Evolutionary conservation across 257 asterid species (phyloP), one percentile per base, ranked within the genome.

Genomic region (Solanum chilense): DNA sequence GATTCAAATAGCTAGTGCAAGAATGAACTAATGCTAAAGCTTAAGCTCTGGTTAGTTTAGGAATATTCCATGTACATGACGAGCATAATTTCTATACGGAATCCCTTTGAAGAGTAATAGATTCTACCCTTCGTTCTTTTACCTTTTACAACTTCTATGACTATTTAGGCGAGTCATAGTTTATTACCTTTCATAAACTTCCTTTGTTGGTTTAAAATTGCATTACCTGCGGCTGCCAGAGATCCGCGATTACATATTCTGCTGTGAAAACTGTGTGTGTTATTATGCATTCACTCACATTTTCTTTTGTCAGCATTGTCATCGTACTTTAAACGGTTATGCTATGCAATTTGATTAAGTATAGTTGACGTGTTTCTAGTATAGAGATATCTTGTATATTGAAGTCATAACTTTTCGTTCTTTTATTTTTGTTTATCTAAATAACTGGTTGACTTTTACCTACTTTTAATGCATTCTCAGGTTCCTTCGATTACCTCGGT

Each of bases 401-500:
- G 5, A 37, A 77, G 66, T 45, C 25, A 4, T 42, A 9, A 45
- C 84, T 25, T 45, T 78, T 27, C 5, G 29, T n/a, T 78, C 64
- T 78, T 62, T 15, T 78, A 78, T 45, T 78, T 78, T 47, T 45
- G 15, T 78, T 78, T 78, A 1, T 45, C 42, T 78, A 27, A 5
- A 27, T 47, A 80, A 45, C 16, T 5, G 66, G 27, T 29, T 27
- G 42, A 18, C 25, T 13, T 45, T 80, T 80, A 80, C 84, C 84
- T 1, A 16, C 27, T 80, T 27, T 80, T 80, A 18, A 5, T 86
- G 39, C 77, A 39, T 41, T 68, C 18, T 86, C 93, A 92, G 96
- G 92, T 71, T 89, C 93, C 73, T 31, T 68, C 56, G 89, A 88
- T 83, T 87, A 70, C 83, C 69, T 74, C 31, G 90, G 88, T 49